A percentile compares a stretch with the other conserved stretches of the same genome.
phyloP scores from a whole-genome alignment of 1,284 basidiomycete species.

The Apiotrichum gracile region DNA sequence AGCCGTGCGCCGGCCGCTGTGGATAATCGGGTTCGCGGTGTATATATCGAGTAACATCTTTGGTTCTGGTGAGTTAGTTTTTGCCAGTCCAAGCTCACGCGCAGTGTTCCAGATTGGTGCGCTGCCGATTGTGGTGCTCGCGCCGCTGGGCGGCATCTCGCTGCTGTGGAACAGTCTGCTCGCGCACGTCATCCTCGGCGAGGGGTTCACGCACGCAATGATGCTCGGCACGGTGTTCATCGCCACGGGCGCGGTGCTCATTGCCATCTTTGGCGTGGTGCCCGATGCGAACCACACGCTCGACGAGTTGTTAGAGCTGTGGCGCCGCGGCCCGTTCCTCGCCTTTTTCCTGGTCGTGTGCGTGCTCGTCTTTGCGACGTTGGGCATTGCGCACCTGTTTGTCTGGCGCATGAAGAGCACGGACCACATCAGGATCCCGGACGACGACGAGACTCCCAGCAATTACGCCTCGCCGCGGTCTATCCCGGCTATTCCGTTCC shows the following conservation, averaged over 20 bases:
- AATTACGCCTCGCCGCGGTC: conserved; percentile 36
- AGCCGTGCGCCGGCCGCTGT: conserved; percentile 73
- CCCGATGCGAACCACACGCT: conserved; percentile 85
- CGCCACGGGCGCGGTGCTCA: conserved; percentile 79
- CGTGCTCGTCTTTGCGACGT: conserved; percentile 56
- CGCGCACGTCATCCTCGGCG: conserved; percentile 76
- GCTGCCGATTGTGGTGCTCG: conserved; percentile 84
- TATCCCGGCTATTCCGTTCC: conserved; percentile 33
- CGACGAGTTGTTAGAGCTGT: conserved; percentile 75
- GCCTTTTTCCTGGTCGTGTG: conserved; percentile 73
- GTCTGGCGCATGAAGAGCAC: not conserved
- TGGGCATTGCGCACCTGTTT: conserved; percentile 45
- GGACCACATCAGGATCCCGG: conserved; percentile 1
- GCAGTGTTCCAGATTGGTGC: conserved; percentile 88
- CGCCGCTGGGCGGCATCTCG: conserved; percentile 83
- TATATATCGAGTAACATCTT: conserved; percentile 85
- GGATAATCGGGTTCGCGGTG: conserved; percentile 77
- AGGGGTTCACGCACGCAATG: conserved; percentile 79
- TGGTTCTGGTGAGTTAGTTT: conserved; percentile 47
- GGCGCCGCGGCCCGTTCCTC: conserved; percentile 71
- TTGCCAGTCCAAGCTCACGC: not conserved
- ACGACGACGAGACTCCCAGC: conserved; percentile 14
- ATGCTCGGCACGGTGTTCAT: conserved; percentile 80
- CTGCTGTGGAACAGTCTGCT: conserved; percentile 94
- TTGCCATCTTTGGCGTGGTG: conserved; percentile 87